Conservation (phyloP, 176 grass and related monocot species). For the Leersia perrieri region DNA sequence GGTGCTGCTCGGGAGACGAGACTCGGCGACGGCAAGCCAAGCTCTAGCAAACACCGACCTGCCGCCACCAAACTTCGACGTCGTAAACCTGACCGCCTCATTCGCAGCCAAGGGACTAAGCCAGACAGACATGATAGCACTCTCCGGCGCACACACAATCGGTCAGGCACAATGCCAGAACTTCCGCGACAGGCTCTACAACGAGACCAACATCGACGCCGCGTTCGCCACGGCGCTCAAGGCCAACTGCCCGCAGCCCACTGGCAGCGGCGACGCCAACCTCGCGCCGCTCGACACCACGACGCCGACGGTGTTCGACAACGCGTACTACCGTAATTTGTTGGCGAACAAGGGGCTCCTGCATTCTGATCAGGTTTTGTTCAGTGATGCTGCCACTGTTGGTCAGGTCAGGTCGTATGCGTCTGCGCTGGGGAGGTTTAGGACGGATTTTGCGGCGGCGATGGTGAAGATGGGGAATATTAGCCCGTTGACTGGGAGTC, state of each 20-base stretch:
- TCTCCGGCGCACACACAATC: conserved; percentile 66
- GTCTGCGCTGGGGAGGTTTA: conserved; percentile 10
- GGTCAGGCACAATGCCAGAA: conserved; percentile 44
- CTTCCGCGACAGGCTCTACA: conserved; percentile 53
- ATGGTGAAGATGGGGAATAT: conserved; percentile 58
- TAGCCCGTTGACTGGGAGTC: conserved; percentile 26
- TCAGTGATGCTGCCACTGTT: conserved; percentile 35
- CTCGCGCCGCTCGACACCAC: conserved; percentile 44
- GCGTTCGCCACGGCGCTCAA: conserved; percentile 37
- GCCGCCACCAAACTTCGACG: conserved; percentile 11
- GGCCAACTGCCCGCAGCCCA: conserved; percentile 34
- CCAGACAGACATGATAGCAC: conserved; percentile 44
- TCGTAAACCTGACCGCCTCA: conserved; percentile 15
- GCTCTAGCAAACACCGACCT: conserved; percentile 31
- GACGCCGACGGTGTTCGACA: conserved; percentile 36
- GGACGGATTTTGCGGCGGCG: conserved; percentile 31
- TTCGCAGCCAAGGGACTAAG: conserved; percentile 38
- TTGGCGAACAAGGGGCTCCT: conserved; percentile 41
- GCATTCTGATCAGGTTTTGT: conserved; percentile 51
- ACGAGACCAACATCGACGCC: conserved; percentile 52
- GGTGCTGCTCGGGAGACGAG: conserved; percentile 42
- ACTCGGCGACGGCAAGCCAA: conserved; percentile 38
- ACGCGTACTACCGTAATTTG: conserved; percentile 47
- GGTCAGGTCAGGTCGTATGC: conserved; percentile 26
- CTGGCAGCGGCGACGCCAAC: conserved; percentile 31